phyloP scores from a whole-genome alignment of 176 grass and related monocot genomes.

The Poa pratensis region DNA sequence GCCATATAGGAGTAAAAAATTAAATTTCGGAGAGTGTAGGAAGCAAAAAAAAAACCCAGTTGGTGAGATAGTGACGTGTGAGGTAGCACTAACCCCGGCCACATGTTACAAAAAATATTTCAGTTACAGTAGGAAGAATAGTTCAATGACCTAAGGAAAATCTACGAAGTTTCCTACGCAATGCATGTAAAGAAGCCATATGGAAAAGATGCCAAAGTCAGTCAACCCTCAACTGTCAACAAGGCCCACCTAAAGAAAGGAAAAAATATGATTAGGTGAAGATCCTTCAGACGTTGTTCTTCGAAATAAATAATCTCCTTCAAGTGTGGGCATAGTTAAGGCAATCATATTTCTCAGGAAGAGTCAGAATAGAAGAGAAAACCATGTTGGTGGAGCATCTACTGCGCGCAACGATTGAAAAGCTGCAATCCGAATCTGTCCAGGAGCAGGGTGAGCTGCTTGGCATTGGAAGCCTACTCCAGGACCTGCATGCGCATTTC shows the following conservation, averaged over 20 bases:
- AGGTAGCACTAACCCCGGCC: neutral
- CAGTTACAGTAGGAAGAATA: constrained; percentile 1
- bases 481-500: neutral
- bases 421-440: neutral
- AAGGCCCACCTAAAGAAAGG: neutral
- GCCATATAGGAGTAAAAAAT: neutral
- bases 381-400: constrained; percentile 19
- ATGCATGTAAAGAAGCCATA: neutral
- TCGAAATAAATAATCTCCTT: neutral
- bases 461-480: constrained; percentile 7
- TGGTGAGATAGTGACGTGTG: neutral
- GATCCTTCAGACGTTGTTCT: neutral
- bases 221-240: neutral
- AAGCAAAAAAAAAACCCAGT: neutral
- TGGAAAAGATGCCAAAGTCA: neutral
- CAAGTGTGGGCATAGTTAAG: neutral
- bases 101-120: neutral
- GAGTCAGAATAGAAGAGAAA: constrained; percentile 9
- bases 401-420: neutral
- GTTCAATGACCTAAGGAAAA: neutral
- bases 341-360: neutral
- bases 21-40: neutral
- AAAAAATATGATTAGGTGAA: neutral
- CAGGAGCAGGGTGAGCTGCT: constrained; percentile 4
- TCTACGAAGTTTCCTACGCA: constrained; percentile 13